Evolutionary conservation across 2,329 filamentous ascomycete genomes (phyloP).

Genomic region (Colletotrichum truncatum): DNA sequence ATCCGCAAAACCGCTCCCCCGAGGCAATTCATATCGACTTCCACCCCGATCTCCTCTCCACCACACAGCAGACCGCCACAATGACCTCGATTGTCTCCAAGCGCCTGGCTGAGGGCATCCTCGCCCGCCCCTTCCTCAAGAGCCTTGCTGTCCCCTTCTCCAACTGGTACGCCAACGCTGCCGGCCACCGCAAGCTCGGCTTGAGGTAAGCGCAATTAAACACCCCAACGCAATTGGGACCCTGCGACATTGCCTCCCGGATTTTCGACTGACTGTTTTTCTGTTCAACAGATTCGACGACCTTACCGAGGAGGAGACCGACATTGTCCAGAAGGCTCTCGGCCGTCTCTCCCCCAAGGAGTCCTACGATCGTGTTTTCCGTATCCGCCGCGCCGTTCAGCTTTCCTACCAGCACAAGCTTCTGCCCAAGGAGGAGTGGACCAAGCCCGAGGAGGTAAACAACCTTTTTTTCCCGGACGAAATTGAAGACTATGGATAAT

Average conservation of each 20-base stretch:
- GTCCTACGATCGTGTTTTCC: slow-evolving; percentile 96
- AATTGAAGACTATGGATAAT: neutral
- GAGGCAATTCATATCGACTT: slow-evolving; percentile 29
- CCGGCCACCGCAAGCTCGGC: slow-evolving; percentile 93
- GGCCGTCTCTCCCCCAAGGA: slow-evolving; percentile 91
- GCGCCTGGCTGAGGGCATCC: slow-evolving; percentile 49
- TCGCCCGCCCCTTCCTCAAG: slow-evolving; percentile 87
- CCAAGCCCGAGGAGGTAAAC: slow-evolving; percentile 62
- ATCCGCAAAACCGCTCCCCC: slow-evolving; percentile 29
- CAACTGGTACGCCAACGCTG: slow-evolving; percentile 87
- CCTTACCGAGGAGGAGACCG: slow-evolving; percentile 91
- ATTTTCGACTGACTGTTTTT: slow-evolving; percentile 6
- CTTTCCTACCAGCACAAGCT: slow-evolving; percentile 71
- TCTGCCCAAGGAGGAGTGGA: slow-evolving; percentile 70
- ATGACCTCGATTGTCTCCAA: slow-evolving; percentile 68
- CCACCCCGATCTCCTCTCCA: slow-evolving; percentile 20
- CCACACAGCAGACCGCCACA: slow-evolving; percentile 44
- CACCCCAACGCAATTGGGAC: slow-evolving; percentile 1
- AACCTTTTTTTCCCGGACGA: neutral
- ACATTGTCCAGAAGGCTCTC: slow-evolving; percentile 85
- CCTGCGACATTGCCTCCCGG: neutral
- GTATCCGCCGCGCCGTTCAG: slow-evolving; percentile 94
- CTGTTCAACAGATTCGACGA: slow-evolving; percentile 80
- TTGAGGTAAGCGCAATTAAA: slow-evolving; percentile 72
- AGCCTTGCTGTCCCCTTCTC: slow-evolving; percentile 82